These are phyloP conservation scores for Aegle marmelos DNA, from an alignment of 345 rosid genomes.

Conservation along the genomic window DNA sequence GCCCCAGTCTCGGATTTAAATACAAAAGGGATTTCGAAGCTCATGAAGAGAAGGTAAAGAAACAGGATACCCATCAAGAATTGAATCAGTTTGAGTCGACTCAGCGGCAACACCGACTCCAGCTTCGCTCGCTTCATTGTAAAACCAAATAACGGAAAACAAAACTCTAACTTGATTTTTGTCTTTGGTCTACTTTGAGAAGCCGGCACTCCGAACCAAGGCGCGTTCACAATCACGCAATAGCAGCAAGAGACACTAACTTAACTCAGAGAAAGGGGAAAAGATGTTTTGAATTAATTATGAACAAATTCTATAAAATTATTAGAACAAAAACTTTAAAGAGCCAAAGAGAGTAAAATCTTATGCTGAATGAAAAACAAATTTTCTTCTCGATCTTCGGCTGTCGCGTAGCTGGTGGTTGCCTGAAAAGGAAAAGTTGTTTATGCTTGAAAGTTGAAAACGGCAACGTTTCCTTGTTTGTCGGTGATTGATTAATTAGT, in stretches of 20 bases:
- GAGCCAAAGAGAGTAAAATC: not conserved
- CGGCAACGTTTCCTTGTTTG: not conserved
- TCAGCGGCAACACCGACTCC: constrained; percentile 27
- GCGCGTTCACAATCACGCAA: too few relatives aligned
- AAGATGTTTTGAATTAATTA: not conserved
- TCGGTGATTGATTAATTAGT: not conserved
- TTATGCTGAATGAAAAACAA: not conserved
- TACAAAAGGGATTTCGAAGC: constrained; percentile 47
- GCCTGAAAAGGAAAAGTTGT: not conserved
- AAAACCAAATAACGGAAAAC: not conserved
- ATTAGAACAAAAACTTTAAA: not conserved
- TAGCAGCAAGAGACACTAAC: too few relatives aligned
- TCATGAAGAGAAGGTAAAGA: constrained; percentile 42
- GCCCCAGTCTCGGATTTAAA: constrained; percentile 30
- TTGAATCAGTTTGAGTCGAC: constrained; percentile 44
- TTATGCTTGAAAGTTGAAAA: not conserved
- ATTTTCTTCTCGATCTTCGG: not conserved
- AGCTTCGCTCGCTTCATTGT: constrained; percentile 46
- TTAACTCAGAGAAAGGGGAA: too few relatives aligned
- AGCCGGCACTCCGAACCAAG: not conserved
- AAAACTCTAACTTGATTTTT: not conserved
- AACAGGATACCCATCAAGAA: constrained; percentile 32
- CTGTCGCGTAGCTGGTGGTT: not conserved
- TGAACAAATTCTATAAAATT: not conserved
- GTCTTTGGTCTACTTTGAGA: not conserved